These are phyloP conservation scores for Globisporangium paddicum DNA, from an alignment of 352 stramenopile genomes.

Conservation along the genomic window DNA sequence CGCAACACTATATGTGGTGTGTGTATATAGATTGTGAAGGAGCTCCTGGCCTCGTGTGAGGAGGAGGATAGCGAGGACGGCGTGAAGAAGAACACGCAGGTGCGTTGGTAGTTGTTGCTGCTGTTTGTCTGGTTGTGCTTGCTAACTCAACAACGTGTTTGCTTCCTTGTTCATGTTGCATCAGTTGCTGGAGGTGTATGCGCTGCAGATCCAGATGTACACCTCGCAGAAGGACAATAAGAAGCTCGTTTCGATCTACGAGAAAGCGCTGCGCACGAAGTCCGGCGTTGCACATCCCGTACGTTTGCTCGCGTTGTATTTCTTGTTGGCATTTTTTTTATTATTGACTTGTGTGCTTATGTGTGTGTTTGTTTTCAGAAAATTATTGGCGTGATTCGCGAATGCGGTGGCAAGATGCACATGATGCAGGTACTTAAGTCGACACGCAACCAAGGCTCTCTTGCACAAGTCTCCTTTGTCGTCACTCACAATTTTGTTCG, in stretches of 20 bases:
- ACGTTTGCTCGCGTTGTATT: conserved; percentile 2
- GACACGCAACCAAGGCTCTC: not conserved
- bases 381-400: conserved; percentile 94
- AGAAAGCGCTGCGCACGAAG: conserved; percentile 87
- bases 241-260: conserved; percentile 92
- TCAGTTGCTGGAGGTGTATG: conserved; percentile 91
- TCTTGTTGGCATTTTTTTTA: not conserved
- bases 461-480: not conserved
- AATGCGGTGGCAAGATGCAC: conserved; percentile 95
- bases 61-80: conserved; percentile 83
- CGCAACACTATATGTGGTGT: not conserved
- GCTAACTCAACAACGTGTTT: not conserved
- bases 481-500: not conserved
- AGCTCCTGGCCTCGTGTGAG: conserved; percentile 83
- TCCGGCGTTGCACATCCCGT: conserved; percentile 87
- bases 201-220: conserved; percentile 92
- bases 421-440: conserved; percentile 78
- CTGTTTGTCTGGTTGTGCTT: not conserved
- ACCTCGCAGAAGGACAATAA: conserved; percentile 92
- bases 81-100: conserved; percentile 79
- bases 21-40: conserved; percentile 62
- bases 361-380: conserved; percentile 30
- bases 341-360: not conserved
- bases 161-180: conserved; percentile 13
- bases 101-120: conserved; percentile 1